Evolutionary conservation across 2,329 filamentous ascomycete species (phyloP).

Genomic region (Monosporascus sp.): DNA sequence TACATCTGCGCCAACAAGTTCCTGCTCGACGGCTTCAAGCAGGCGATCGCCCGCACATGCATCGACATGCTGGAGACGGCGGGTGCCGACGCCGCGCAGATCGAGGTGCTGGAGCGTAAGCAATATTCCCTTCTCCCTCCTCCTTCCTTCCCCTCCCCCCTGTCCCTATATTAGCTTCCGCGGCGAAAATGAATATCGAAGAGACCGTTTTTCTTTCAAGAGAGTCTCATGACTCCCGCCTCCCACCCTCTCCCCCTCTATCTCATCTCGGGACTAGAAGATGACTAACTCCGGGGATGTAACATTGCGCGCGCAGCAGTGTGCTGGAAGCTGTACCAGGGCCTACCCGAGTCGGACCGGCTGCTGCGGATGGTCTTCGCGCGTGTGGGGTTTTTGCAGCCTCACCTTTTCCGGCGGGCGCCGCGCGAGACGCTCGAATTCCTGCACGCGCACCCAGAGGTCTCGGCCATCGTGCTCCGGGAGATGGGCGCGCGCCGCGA

Average conservation of each 20-base stretch:
- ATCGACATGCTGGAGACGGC: constrained; percentile 41
- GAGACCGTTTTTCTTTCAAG: too few relatives aligned
- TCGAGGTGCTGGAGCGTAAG: constrained; percentile 33
- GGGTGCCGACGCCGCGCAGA: constrained; percentile 34
- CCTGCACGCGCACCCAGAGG: constrained; percentile 37
- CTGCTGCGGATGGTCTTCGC: constrained; percentile 44
- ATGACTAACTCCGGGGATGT: too few relatives aligned
- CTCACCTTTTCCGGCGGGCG: constrained; percentile 35
- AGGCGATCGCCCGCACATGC: constrained; percentile 33
- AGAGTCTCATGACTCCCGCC: too few relatives aligned
- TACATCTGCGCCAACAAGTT: constrained; percentile 45
- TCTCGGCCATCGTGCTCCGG: constrained; percentile 39
- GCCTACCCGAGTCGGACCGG: constrained; percentile 36
- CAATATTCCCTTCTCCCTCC: too few relatives aligned
- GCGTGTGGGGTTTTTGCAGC: constrained; percentile 42
- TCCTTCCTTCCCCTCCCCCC: too few relatives aligned
- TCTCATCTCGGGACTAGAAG: too few relatives aligned
- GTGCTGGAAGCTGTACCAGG: constrained; percentile 36
- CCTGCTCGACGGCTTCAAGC: constrained; percentile 40
- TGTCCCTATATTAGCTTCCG: too few relatives aligned
- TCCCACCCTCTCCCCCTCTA: too few relatives aligned
- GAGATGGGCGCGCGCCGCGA: constrained; percentile 41
- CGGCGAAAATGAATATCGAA: too few relatives aligned
- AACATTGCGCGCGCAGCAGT: constrained; percentile 8
- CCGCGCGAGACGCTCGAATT: constrained; percentile 37